Conservation (phyloP, 2,329 filamentous ascomycete genomes). For the Hypoxylon sp. region DNA sequence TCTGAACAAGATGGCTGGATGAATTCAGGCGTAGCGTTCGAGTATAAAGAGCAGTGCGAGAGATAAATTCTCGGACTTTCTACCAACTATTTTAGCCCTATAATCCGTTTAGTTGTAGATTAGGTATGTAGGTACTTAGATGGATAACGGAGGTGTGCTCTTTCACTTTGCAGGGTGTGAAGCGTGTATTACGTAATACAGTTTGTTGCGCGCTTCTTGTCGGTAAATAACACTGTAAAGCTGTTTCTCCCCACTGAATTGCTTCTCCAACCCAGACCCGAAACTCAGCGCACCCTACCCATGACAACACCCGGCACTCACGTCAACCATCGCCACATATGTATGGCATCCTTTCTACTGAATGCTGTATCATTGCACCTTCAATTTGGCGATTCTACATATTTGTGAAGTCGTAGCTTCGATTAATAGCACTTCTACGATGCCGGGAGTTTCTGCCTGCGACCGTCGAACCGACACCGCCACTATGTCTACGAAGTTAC, state of each 20-base stretch:
- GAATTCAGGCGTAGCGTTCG: background rate
- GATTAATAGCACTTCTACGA: background rate
- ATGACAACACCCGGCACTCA: slow-evolving; percentile 18
- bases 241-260: slow-evolving; percentile 4
- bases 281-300: slow-evolving; percentile 16
- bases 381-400: background rate
- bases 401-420: background rate
- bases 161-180: background rate
- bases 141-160: too few species aligned
- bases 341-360: background rate
- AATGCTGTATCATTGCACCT: background rate
- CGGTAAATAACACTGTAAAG: slow-evolving; percentile 1
- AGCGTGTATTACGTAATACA: slow-evolving; percentile 15
- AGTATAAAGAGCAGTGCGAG: background rate
- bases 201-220: background rate
- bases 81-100: too few species aligned
- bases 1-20: background rate
- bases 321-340: slow-evolving; percentile 13
- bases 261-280: slow-evolving; percentile 20
- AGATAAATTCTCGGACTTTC: background rate
- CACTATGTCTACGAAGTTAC: slow-evolving; percentile 11
- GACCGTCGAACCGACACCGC: slow-evolving; percentile 30
- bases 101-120: too few species aligned
- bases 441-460: background rate
- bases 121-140: too few species aligned